phyloP scores from a whole-genome alignment of 495 filamentous ascomycete genomes.

The Penicillium flavigenum region DNA sequence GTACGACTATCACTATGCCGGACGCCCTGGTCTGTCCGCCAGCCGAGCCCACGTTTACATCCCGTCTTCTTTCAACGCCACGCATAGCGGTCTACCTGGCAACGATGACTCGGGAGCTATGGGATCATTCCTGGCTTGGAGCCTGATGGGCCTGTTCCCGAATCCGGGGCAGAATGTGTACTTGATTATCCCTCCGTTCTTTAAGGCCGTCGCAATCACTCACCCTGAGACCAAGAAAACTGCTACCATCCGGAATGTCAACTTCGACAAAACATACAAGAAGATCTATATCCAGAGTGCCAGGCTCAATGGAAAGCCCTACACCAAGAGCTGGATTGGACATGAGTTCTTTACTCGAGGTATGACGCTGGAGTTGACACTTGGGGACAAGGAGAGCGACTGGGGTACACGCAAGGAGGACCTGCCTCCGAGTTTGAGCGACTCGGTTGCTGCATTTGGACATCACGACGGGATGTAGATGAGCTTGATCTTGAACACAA shows the following conservation, averaged over 20 bases:
- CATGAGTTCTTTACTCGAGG: slow-evolving; percentile 75
- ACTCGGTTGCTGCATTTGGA: slow-evolving; percentile 8
- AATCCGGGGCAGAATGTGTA: slow-evolving; percentile 67
- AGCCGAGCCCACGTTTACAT: slow-evolving; percentile 63
- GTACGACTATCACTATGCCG: slow-evolving; percentile 71
- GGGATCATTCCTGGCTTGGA: slow-evolving; percentile 59
- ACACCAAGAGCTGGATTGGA: slow-evolving; percentile 68
- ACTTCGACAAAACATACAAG: slow-evolving; percentile 57
- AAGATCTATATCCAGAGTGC: slow-evolving; percentile 69
- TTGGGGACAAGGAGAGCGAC: slow-evolving; percentile 62
- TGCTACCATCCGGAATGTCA: slow-evolving; percentile 59
- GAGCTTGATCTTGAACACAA: background rate
- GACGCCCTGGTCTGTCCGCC: slow-evolving; percentile 63
- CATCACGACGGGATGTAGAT: background rate
- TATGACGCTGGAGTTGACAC: slow-evolving; percentile 62
- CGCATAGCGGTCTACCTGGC: slow-evolving; percentile 60
- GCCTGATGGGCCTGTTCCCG: slow-evolving; percentile 61
- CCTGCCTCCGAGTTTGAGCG: slow-evolving; percentile 55
- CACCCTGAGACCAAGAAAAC: slow-evolving; percentile 58
- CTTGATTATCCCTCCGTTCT: slow-evolving; percentile 66
- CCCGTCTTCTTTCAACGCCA: slow-evolving; percentile 59
- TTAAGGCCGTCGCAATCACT: slow-evolving; percentile 61
- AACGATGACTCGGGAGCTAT: slow-evolving; percentile 67
- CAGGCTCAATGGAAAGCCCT: slow-evolving; percentile 63
- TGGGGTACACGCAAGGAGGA: slow-evolving; percentile 68